phyloP scores from a whole-genome alignment of 768 basidiomycete genomes.

The Pulveroboletus sp. region DNA sequence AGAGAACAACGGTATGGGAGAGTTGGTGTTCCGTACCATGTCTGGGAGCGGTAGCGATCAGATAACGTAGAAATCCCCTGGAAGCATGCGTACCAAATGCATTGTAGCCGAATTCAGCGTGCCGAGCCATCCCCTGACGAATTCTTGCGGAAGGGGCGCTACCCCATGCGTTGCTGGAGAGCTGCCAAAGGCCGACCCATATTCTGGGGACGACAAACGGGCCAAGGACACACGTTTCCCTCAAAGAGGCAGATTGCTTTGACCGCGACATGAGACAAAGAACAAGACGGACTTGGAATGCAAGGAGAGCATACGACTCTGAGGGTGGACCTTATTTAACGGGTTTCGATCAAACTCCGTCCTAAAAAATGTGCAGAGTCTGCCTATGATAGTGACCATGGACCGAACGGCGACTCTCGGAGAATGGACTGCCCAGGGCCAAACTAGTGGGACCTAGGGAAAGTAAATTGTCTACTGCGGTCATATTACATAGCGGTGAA shows the following conservation, averaged over 20 bases:
- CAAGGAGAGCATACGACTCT: constrained; percentile 5
- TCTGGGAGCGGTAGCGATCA: constrained; percentile 33
- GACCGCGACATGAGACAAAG: constrained; percentile 20
- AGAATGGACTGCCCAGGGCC: not conserved
- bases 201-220: constrained; percentile 56
- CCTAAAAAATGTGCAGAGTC: constrained; percentile 13
- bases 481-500: constrained; percentile 12
- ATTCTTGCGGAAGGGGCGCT: constrained; percentile 62
- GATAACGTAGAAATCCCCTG: constrained; percentile 8
- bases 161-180: constrained; percentile 85
- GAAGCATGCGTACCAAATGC: constrained; percentile 37
- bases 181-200: constrained; percentile 81
- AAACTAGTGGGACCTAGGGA: not conserved
- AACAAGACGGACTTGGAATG: constrained; percentile 5
- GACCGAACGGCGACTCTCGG: constrained; percentile 6
- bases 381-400: not conserved
- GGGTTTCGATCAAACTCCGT: constrained; percentile 31
- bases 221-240: constrained; percentile 53
- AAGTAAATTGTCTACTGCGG: constrained; percentile 1
- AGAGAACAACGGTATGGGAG: not conserved
- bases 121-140: constrained; percentile 59
- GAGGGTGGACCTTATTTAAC: constrained; percentile 17
- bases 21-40: constrained; percentile 44
- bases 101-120: constrained; percentile 51
- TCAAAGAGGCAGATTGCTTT: constrained; percentile 4